Base-by-base conservation (phyloP, 129 eudicot genomes). In the Flaveria robusta region DNA sequence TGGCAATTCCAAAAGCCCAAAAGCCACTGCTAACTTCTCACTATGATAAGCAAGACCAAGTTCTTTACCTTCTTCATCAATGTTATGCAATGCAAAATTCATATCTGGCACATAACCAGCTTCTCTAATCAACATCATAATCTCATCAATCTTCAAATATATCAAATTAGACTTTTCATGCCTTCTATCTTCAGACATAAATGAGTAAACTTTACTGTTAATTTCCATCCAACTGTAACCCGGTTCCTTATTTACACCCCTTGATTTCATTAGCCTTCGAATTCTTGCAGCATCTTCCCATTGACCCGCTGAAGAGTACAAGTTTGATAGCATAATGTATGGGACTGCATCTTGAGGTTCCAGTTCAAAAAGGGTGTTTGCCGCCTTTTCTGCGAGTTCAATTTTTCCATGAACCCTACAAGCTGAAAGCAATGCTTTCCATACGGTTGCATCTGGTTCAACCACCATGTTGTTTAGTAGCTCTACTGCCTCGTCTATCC, bases 1-100 rank as follows among this genome's bases (percentile, higher is more conserved):
- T 20, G 95, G 92, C 84, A 87, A 60, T 37, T 79, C 83, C 46
- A 91, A 58, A 45, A 91, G 86, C 69, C 90, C 95, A 67, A 88
- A 91, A 26, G 97, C 97, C 72, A 91, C 88, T 0, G 97, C 97
- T 76, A 91, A 74, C 79, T 91, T 91, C 83, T 91, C 97, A 56
- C 97, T 82, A 39, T 91, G 97, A 87, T 92, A 89, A 23, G 92
- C 88, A 70, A 92, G 90, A 12, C 96, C 86, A 34, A 78, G 81
- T 37, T 82, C 88, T 82, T 87, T 92, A 41, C 76, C 91, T 85
- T 92, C 89, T 74, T 89, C 97, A 66, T 87, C 87, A 19, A 86
- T 81, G 60, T 92, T 89, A 66, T 92, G 96, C 67, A 92, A 89
- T 1, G 97, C 91, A 56, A 86, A 92, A 58, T 68, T 87, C 85